Base-by-base conservation (phyloP, 345 rosid genomes). In the Brassica cretica region DNA sequence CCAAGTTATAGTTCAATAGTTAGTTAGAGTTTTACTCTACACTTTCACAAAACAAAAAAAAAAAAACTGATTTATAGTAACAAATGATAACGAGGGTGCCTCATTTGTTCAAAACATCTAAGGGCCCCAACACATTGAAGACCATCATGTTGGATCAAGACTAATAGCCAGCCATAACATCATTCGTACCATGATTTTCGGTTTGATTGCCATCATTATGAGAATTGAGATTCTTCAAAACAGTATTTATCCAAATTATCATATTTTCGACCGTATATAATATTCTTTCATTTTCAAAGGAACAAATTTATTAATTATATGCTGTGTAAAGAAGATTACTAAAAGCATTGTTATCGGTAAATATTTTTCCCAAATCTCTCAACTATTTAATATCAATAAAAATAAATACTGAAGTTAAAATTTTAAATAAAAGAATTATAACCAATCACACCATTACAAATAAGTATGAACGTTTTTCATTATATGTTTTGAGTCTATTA, bases 101-200 rank as follows among this genome's bases (percentile, higher is more conserved):
- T 27, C 49, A 24, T 76, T 76, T 59, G 61, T 76, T 60, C 33
- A 68, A 12, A 51, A 35, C 56, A 66, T 76, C 5, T 6, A 18
- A 66, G 61, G 78, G 73, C 62, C 73, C 60, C 67, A 66, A 41
- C 35, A 41, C 35, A 55, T 75, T n/a, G 33, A 59, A 58, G 60
- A 29, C 66, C 61, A 75, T 75, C 6, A 41, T 75, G 66, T 16
- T 75, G 46, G 33, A 8, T 41, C 14, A 37, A 55, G 12, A 56
- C 41, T 66, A 53, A 66, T 58, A 39, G 6, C 18, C 16, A 74
- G 6, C 18, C 16, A 74, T 51, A 66, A 33, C 35, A 8, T 64
- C 25, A 74, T 19, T 29, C 10, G 71, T 74, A 66, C 58, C 65
- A 66, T 58, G 72, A 16, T 75, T 37, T 25, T 11, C 46, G 59